phyloP scores from a whole-genome alignment of 2,329 filamentous ascomycete species.

The Alternaria triticina region DNA sequence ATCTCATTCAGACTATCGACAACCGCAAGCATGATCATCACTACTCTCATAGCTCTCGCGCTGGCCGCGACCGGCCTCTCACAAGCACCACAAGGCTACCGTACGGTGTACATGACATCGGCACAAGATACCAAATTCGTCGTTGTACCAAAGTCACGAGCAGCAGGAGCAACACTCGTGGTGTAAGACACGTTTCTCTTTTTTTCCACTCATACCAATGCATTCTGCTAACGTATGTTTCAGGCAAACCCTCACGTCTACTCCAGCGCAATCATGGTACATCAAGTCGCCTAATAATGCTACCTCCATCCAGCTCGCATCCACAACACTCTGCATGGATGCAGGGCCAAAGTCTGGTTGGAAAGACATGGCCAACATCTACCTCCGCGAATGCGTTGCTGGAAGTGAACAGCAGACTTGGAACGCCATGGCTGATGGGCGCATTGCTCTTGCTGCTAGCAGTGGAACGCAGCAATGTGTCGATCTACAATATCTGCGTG shows the following conservation, averaged over 20 bases:
- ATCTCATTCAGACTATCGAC: not conserved
- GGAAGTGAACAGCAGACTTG: slow-evolving; percentile 34
- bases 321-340: slow-evolving; percentile 38
- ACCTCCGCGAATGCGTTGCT: slow-evolving; percentile 28
- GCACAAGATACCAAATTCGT: slow-evolving; percentile 37
- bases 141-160: slow-evolving; percentile 33
- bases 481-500: slow-evolving; percentile 41
- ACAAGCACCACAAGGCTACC: slow-evolving; percentile 34
- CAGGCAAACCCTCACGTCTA: slow-evolving; percentile 33
- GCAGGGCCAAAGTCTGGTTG: slow-evolving; percentile 38
- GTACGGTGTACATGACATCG: slow-evolving; percentile 38
- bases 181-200: slow-evolving; percentile 23
- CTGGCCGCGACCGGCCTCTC: slow-evolving; percentile 29
- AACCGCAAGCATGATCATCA: slow-evolving; percentile 21
- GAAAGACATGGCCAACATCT: slow-evolving; percentile 42
- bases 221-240: not conserved
- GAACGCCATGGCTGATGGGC: slow-evolving; percentile 36
- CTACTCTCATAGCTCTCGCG: slow-evolving; percentile 22
- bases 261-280: slow-evolving; percentile 37
- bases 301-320: slow-evolving; percentile 36
- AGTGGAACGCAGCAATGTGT: slow-evolving; percentile 28
- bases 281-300: slow-evolving; percentile 26
- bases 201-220: not conserved
- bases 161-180: slow-evolving; percentile 28
- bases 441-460: slow-evolving; percentile 24